Conservation (phyloP, 148 eudicot species). For the Dysphania ambrosioides region DNA sequence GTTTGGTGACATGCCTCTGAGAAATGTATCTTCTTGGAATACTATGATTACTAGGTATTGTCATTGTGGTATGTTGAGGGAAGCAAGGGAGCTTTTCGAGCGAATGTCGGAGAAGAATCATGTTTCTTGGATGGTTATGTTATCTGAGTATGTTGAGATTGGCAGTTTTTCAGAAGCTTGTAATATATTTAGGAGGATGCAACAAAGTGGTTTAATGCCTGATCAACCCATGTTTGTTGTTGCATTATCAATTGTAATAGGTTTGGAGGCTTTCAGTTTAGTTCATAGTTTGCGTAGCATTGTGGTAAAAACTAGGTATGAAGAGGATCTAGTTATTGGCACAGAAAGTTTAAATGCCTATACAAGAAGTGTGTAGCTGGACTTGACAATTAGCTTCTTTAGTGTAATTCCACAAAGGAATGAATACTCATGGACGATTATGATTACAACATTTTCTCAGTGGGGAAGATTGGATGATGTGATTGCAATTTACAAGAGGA, state of each 20-base stretch:
- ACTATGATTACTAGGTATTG: slow-evolving; percentile 43
- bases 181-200: slow-evolving; percentile 35
- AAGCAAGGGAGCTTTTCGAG: slow-evolving; percentile 40
- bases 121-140: slow-evolving; percentile 49
- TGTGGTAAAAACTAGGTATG: slow-evolving; percentile 36
- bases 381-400: slow-evolving; percentile 34
- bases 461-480: slow-evolving; percentile 41
- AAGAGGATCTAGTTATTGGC: slow-evolving; percentile 37
- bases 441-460: slow-evolving; percentile 42
- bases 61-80: slow-evolving; percentile 32
- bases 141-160: slow-evolving; percentile 35
- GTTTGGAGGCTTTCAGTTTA: slow-evolving; percentile 26
- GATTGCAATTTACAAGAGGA: slow-evolving; percentile 25
- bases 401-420: slow-evolving; percentile 35
- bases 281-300: slow-evolving; percentile 29
- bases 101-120: slow-evolving; percentile 38
- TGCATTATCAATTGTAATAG: slow-evolving; percentile 29
- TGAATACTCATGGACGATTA: slow-evolving; percentile 43
- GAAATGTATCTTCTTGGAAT: slow-evolving; percentile 43
- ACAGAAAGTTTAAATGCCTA: slow-evolving; percentile 38
- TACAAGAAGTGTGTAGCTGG: slow-evolving; percentile 35
- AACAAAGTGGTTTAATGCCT: slow-evolving; percentile 24
- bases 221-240: slow-evolving; percentile 43
- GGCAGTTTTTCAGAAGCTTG: slow-evolving; percentile 32
- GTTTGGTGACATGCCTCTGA: slow-evolving; percentile 44